Evolutionary conservation across 805 yeast species (phyloP).

Genomic region (Saccharomycopsis sp.): DNA sequence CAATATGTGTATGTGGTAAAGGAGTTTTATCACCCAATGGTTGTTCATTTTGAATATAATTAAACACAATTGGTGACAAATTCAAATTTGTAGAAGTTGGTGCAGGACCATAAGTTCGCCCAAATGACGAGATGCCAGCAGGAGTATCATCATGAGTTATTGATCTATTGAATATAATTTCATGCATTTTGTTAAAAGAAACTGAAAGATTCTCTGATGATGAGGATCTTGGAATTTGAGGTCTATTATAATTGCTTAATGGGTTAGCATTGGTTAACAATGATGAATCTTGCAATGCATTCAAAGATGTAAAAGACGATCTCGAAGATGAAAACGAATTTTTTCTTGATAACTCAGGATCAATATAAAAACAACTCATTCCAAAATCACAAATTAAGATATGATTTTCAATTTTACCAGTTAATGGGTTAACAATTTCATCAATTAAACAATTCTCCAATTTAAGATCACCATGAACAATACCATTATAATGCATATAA

Average conservation of each 20-base stretch:
- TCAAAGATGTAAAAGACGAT: conserved; percentile 18
- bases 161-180: conserved; percentile 25
- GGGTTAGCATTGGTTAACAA: background rate
- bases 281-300: background rate
- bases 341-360: conserved; percentile 17
- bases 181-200: conserved; percentile 21
- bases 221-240: conserved; percentile 30
- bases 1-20: conserved; percentile 64
- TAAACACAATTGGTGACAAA: conserved; percentile 23
- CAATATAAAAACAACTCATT: conserved; percentile 42
- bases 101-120: conserved; percentile 28
- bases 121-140: conserved; percentile 27
- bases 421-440: conserved; percentile 26
- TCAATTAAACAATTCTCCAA: conserved; percentile 72
- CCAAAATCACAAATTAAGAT: conserved; percentile 85
- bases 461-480: conserved; percentile 80
- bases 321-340: conserved; percentile 19
- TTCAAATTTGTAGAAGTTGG: conserved; percentile 22
- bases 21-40: conserved; percentile 21
- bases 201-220: conserved; percentile 25
- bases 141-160: conserved; percentile 31
- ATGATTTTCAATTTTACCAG: conserved; percentile 28
- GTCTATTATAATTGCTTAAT: conserved; percentile 23
- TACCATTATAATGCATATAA: conserved; percentile 55
- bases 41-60: conserved; percentile 24